phyloP scores from a whole-genome alignment of 2,329 filamentous ascomycete species.

The Penicillium sp. region DNA sequence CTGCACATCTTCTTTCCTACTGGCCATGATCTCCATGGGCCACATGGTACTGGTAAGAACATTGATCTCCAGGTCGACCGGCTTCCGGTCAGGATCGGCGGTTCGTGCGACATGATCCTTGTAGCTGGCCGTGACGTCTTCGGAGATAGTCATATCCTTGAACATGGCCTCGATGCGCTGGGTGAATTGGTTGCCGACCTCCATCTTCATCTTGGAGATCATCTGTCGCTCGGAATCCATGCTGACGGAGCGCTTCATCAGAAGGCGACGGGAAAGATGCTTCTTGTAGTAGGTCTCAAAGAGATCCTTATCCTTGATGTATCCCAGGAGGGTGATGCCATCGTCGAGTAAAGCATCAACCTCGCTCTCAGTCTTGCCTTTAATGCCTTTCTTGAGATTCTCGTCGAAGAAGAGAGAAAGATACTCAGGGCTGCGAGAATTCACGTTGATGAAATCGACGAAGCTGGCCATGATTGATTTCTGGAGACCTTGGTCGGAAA shows the following conservation, averaged over 20 bases:
- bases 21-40: constrained; percentile 84
- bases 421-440: constrained; percentile 79
- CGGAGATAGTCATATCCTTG: constrained; percentile 86
- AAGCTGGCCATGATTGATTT: constrained; percentile 83
- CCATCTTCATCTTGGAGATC: constrained; percentile 94
- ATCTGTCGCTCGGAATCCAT: constrained; percentile 93
- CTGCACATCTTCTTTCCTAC: constrained; percentile 48
- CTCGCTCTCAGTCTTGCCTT: constrained; percentile 85
- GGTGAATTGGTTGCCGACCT: constrained; percentile 92
- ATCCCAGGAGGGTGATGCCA: constrained; percentile 81
- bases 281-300: constrained; percentile 99
- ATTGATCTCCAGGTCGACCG: constrained; percentile 75
- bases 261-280: constrained; percentile 79
- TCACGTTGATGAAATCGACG: constrained; percentile 89
- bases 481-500: constrained; percentile 71
- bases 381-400: constrained; percentile 88
- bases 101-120: constrained; percentile 64
- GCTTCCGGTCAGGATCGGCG: constrained; percentile 57
- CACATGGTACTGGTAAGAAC: constrained; percentile 92
- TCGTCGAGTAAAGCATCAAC: constrained; percentile 82
- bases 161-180: constrained; percentile 96
- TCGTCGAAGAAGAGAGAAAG: constrained; percentile 97
- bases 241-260: constrained; percentile 86
- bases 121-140: constrained; percentile 76
- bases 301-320: constrained; percentile 85